Evolutionary conservation across 1,284 basidiomycete genomes (phyloP).

Genomic region (Fomitopsis palustris): DNA sequence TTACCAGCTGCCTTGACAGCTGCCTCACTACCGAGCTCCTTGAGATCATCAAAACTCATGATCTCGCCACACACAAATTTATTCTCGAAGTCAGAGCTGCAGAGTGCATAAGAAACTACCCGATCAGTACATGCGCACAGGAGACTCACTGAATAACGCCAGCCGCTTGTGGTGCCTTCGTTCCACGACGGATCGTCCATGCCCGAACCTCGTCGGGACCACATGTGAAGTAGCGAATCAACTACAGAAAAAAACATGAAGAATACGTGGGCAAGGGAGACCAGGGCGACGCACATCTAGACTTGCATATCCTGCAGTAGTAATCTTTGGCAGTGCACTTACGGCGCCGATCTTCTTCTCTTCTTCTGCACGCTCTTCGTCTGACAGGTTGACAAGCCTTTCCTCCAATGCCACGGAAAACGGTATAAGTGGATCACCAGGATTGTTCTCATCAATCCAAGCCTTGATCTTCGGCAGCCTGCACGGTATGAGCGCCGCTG

Average conservation of each 20-base stretch:
- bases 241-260: slow-evolving; percentile 33
- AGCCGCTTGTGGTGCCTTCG: slow-evolving; percentile 95
- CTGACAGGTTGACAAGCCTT: slow-evolving; percentile 67
- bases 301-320: slow-evolving; percentile 84
- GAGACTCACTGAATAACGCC: slow-evolving; percentile 90
- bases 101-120: neutral
- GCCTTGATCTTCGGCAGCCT: slow-evolving; percentile 96
- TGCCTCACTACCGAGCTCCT: slow-evolving; percentile 87
- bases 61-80: slow-evolving; percentile 99
- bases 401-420: slow-evolving; percentile 98
- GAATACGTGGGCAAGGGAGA: neutral
- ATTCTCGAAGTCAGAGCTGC: slow-evolving; percentile 90
- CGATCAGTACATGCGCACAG: too few relatives aligned
- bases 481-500: slow-evolving; percentile 1
- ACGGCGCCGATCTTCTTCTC: slow-evolving; percentile 70
- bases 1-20: slow-evolving; percentile 96
- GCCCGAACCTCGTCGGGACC: slow-evolving; percentile 97
- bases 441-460: slow-evolving; percentile 98
- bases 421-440: slow-evolving; percentile 94
- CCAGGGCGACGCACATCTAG: slow-evolving; percentile 58
- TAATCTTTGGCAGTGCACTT: slow-evolving; percentile 87
- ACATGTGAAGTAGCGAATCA: slow-evolving; percentile 97
- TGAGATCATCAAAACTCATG: slow-evolving; percentile 90
- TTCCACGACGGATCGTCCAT: slow-evolving; percentile 95
- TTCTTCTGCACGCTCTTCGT: slow-evolving; percentile 77